phyloP scores from a whole-genome alignment of 805 yeast genomes.

The Candida endomychidarum region DNA sequence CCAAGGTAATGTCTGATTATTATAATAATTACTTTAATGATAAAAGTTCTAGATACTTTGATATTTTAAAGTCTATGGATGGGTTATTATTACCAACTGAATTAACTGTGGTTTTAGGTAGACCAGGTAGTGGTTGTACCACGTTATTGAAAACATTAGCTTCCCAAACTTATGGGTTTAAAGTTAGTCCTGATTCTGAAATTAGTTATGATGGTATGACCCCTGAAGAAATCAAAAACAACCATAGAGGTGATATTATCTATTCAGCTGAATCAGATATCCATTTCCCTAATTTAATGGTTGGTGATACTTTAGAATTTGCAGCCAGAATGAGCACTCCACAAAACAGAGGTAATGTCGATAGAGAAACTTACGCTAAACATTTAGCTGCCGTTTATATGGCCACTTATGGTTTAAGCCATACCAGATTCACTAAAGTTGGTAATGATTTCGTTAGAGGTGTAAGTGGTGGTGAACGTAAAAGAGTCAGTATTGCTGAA shows the following conservation, averaged over 20 bases:
- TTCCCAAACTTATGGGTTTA: conserved; percentile 35
- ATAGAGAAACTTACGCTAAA: conserved; percentile 33
- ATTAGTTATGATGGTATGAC: conserved; percentile 35
- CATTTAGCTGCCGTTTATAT: conserved; percentile 42
- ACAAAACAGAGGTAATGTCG: conserved; percentile 31
- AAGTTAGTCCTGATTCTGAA: conserved; percentile 29
- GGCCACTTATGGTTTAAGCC: conserved; percentile 50
- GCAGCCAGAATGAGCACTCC: conserved; percentile 52
- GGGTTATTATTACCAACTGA: conserved; percentile 33
- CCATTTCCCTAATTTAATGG: conserved; percentile 56
- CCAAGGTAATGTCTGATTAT: conserved; percentile 18
- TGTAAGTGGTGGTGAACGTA: conserved; percentile 84
- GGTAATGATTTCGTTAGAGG: conserved; percentile 67
- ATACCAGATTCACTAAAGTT: conserved; percentile 56
- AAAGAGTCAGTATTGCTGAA: conserved; percentile 81
- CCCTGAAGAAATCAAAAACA: conserved; percentile 24
- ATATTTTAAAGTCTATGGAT: conserved; percentile 27
- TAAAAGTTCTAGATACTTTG: conserved; percentile 13
- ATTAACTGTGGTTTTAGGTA: conserved; percentile 38
- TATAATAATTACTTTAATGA: conserved; percentile 6
- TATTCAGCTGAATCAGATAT: conserved; percentile 53
- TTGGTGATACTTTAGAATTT: conserved; percentile 54
- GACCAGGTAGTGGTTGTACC: conserved; percentile 43
- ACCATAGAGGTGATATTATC: conserved; percentile 37
- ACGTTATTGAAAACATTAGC: conserved; percentile 39